Conservation (phyloP, 768 basidiomycete species). For the Harrya chromipes region DNA sequence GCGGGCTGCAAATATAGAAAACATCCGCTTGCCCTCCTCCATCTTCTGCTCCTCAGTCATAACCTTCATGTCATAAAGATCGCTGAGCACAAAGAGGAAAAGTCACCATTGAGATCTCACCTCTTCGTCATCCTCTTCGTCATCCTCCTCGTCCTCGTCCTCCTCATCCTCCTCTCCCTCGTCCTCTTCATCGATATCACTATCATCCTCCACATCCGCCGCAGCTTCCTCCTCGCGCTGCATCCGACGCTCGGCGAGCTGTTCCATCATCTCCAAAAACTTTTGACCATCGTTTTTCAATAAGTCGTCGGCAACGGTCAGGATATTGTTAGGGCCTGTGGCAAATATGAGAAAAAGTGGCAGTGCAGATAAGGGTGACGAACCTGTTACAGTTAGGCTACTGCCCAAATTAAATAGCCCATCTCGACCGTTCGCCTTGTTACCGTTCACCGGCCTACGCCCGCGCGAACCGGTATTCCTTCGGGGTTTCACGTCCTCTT, state of each 20-base stretch:
- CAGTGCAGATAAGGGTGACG: conserved; percentile 27
- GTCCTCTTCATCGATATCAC: conserved; percentile 58
- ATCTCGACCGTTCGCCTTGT: conserved; percentile 49
- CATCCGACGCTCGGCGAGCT: conserved; percentile 91
- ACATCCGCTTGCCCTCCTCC: conserved; percentile 99
- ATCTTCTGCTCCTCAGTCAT: conserved; percentile 98
- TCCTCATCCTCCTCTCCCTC: conserved; percentile 61
- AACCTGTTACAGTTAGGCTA: conserved; percentile 79
- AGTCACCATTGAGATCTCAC: conserved; percentile 26
- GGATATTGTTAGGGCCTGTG: conserved; percentile 84
- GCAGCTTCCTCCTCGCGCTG: conserved; percentile 77
- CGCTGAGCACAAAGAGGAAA: conserved; percentile 8
- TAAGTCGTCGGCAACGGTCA: conserved; percentile 97
- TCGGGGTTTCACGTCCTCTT: conserved; percentile 44
- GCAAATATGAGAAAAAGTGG: conserved; percentile 20
- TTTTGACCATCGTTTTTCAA: conserved; percentile 98
- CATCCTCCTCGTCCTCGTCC: conserved; percentile 62
- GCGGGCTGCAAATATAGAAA: conserved; percentile 97
- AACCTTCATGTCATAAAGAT: conserved; percentile 37
- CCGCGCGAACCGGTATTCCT: conserved; percentile 34
- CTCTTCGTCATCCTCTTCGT: conserved; percentile 47
- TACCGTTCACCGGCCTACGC: conserved; percentile 41
- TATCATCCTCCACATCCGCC: conserved; percentile 59
- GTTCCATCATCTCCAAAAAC: conserved; percentile 99
- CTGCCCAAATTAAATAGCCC: conserved; percentile 79